Conservation (phyloP, 306 rosid species). For the Astragalus membranaceus region DNA sequence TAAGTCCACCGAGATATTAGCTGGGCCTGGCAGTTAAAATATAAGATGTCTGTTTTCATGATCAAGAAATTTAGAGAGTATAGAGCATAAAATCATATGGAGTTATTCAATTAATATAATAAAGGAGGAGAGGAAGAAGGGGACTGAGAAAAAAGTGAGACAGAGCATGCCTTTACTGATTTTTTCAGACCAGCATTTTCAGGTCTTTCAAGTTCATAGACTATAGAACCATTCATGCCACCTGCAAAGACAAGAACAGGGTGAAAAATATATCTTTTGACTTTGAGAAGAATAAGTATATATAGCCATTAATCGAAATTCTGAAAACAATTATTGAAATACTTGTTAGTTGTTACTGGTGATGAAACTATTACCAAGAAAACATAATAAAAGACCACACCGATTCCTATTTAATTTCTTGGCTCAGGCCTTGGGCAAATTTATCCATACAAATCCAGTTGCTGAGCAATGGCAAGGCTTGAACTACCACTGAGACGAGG, state of each 20-base stretch:
- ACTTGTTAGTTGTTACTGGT: not conserved
- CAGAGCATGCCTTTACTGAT: slow-evolving; percentile 62
- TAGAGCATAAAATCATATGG: not conserved
- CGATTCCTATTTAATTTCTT: not conserved
- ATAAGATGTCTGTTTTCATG: slow-evolving; percentile 7
- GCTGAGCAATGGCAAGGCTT: not conserved
- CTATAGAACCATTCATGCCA: slow-evolving; percentile 91
- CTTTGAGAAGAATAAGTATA: not conserved
- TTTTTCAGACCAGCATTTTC: slow-evolving; percentile 79
- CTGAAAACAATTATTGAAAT: not conserved
- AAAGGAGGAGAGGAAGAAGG: not conserved
- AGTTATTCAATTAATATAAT: not conserved
- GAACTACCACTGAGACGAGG: not conserved
- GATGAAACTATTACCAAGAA: not conserved
- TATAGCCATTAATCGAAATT: not conserved
- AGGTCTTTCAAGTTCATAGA: slow-evolving; percentile 79
- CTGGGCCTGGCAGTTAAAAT: slow-evolving; percentile 12
- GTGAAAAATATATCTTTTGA: not conserved
- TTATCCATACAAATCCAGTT: not conserved
- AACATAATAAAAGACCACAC: not conserved
- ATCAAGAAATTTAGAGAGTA: not conserved
- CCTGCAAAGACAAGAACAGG: slow-evolving; percentile 46
- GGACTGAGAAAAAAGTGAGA: slow-evolving; percentile 18
- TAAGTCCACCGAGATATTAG: slow-evolving; percentile 23
- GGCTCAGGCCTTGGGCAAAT: not conserved